Base-by-base conservation (phyloP, 176 grass and related monocot species). In the Bromus sterilis region DNA sequence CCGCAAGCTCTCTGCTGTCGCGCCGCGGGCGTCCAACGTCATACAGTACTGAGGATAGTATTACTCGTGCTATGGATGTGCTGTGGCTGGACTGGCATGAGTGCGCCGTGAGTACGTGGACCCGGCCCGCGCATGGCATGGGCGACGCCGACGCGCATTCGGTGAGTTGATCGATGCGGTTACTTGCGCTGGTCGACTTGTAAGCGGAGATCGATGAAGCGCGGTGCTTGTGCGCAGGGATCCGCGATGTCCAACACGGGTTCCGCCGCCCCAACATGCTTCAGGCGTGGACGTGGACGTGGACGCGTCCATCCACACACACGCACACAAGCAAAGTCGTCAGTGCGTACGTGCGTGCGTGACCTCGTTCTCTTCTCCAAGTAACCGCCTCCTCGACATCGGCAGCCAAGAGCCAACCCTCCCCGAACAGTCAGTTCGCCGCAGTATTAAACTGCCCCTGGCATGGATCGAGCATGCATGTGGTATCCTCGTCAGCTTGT, bases 191-290 rank as follows among this genome's bases (percentile, higher is more conserved):
- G 44, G 33, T 43, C 9, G 0, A 21, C 56, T 60, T 29, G 75
- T 60, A 61, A 67, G 24, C 36, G 30, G 20, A 35, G 39, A 28
- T 41, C 36, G 15, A 56, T 39, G 14, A 3, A 9, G 11, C 30
- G 6, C 25, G 3, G 35, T 46, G 35, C 26, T 61, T 31, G 6
- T 63, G 42, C 80, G 35, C 36, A 18, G 80, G 80, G 86, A 88
- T 79, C 86, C 2, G 86, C 29, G 66, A 74, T n/a, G 80, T 53
- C 80, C 77, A 84, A 89, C 87, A 76, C 87, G 77, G 87, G 80
- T 71, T 89, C 41, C 62, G 40, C 82, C 49, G 58, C 82, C 33
- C 87, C 82, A 89, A 62, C 82, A 80, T 33, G 39, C 77, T 49
- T 49, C 76, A 65, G 68, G 69, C 76, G 75, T 36, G 80, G 75